A percentile compares a stretch with the other conserved stretches of the same genome.
Evolutionary conservation across 1,139 yeast species (phyloP).

Genomic region (Kodamaea fungicola): DNA sequence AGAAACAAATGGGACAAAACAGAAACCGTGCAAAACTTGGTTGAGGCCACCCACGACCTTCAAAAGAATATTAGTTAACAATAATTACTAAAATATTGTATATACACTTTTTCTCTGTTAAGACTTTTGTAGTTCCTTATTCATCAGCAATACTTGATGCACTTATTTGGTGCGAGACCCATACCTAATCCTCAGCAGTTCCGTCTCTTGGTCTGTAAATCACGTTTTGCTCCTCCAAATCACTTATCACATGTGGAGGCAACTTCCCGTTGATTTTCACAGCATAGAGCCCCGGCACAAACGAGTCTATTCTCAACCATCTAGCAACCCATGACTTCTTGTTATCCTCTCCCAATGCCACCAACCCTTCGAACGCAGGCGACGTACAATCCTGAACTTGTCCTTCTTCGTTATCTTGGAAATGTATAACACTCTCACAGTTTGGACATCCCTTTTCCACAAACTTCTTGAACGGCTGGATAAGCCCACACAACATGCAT

Average conservation of each 20-base stretch:
- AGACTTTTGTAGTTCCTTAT: neutral
- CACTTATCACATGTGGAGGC: constrained; percentile 80
- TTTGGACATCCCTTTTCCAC: constrained; percentile 93
- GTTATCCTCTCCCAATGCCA: constrained; percentile 81
- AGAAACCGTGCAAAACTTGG: constrained; percentile 27
- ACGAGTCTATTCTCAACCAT: constrained; percentile 91
- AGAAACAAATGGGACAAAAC: constrained; percentile 67
- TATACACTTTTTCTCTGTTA: too few species aligned
- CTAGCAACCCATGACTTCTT: constrained; percentile 93
- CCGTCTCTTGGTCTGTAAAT: constrained; percentile 96
- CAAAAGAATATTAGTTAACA: constrained; percentile 2
- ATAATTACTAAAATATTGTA: neutral
- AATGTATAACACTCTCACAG: constrained; percentile 82
- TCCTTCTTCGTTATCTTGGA: constrained; percentile 78
- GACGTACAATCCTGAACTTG: constrained; percentile 90
- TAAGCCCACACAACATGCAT: constrained; percentile 94
- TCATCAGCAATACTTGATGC: too few species aligned
- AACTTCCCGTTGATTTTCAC: constrained; percentile 89
- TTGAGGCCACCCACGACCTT: constrained; percentile 13
- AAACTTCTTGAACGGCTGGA: constrained; percentile 73
- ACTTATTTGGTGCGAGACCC: too few species aligned
- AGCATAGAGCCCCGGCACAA: constrained; percentile 88
- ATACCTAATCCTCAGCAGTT: constrained; percentile 84
- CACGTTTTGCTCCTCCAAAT: constrained; percentile 68
- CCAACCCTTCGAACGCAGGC: constrained; percentile 93